Evolutionary conservation across 2,329 filamentous ascomycete species (phyloP).

Genomic region (Ascochyta koolunga): DNA sequence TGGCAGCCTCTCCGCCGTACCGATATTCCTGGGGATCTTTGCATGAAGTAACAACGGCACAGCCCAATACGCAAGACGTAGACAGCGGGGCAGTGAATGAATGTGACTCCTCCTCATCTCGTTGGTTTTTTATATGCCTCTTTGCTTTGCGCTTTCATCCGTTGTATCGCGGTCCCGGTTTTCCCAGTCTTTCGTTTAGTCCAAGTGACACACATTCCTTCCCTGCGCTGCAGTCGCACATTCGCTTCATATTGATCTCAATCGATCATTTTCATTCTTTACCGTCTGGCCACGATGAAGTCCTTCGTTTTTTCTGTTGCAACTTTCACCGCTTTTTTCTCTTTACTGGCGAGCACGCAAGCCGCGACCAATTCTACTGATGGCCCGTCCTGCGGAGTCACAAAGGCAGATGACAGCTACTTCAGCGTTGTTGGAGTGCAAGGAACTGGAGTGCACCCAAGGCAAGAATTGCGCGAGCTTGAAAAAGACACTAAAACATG

Average conservation of each 20-base stretch:
- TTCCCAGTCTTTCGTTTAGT: slow-evolving; percentile 33
- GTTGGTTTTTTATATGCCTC: slow-evolving; percentile 14
- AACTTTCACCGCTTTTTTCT: slow-evolving; percentile 24
- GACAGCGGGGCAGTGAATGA: slow-evolving; percentile 21
- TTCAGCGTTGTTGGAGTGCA: slow-evolving; percentile 44
- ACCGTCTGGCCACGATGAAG: slow-evolving; percentile 38
- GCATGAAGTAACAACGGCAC: slow-evolving; percentile 30
- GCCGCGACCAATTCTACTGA: slow-evolving; percentile 25
- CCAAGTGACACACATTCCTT: slow-evolving; percentile 31
- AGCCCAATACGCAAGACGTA: slow-evolving; percentile 21
- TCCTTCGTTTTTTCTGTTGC: slow-evolving; percentile 31
- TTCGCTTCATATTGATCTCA: slow-evolving; percentile 31
- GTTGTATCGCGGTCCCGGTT: slow-evolving; percentile 9
- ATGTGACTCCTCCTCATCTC: slow-evolving; percentile 20
- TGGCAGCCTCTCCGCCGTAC: neutral
- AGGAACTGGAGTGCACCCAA: slow-evolving; percentile 35
- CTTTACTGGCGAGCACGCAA: slow-evolving; percentile 22
- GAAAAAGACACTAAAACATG: slow-evolving; percentile 39
- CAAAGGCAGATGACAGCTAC: slow-evolving; percentile 31
- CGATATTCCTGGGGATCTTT: neutral
- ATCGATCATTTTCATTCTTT: slow-evolving; percentile 35
- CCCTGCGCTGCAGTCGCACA: slow-evolving; percentile 15
- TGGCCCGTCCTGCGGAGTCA: slow-evolving; percentile 30
- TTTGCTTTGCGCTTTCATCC: neutral
- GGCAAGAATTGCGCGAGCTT: slow-evolving; percentile 38